These are phyloP conservation scores for Agastache rugosa DNA, from an alignment of 257 asterid genomes.

Conservation along the genomic window DNA sequence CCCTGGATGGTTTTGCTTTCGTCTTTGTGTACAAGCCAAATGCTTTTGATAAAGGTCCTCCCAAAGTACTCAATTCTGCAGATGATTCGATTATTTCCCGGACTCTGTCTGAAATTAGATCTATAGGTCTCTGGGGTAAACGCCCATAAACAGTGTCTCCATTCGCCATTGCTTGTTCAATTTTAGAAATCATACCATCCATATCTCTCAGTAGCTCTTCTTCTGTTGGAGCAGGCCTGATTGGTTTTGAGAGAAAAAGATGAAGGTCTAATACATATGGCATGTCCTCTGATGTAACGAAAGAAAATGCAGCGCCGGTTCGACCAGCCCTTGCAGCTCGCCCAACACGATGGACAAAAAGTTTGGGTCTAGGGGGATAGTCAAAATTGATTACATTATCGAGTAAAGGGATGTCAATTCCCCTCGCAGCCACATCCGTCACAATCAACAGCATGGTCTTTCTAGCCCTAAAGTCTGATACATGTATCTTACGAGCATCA, in stretches of 20 bases:
- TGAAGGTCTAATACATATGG: constrained; percentile 89
- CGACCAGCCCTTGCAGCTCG: constrained; percentile 99
- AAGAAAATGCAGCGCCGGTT: constrained; percentile 83
- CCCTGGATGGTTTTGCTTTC: constrained; percentile 84
- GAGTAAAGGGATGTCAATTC: constrained; percentile 94
- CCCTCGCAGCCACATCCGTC: constrained; percentile 99
- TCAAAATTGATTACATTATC: constrained; percentile 94
- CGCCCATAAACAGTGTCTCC: constrained; percentile 94
- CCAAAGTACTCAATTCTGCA: constrained; percentile 68
- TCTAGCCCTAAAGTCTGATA: constrained; percentile 82
- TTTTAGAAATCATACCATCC: constrained; percentile 65
- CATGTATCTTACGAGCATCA: constrained; percentile 85
- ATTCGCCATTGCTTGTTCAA: constrained; percentile 67
- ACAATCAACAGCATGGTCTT: constrained; percentile 90
- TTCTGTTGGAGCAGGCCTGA: constrained; percentile 90
- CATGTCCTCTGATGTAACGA: constrained; percentile 89
- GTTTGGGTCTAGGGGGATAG: constrained; percentile 92
- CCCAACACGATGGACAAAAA: constrained; percentile 98
- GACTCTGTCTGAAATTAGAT: constrained; percentile 87
- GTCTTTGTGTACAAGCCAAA: constrained; percentile 77
- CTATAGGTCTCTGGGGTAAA: constrained; percentile 82
- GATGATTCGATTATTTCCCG: constrained; percentile 80
- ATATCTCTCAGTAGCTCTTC: constrained; percentile 71
- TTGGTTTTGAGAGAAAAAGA: constrained; percentile 88
- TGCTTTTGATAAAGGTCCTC: constrained; percentile 71